These are phyloP conservation scores for Solanum etuberosum DNA, from an alignment of 257 asterid genomes.

Conservation along the genomic window DNA sequence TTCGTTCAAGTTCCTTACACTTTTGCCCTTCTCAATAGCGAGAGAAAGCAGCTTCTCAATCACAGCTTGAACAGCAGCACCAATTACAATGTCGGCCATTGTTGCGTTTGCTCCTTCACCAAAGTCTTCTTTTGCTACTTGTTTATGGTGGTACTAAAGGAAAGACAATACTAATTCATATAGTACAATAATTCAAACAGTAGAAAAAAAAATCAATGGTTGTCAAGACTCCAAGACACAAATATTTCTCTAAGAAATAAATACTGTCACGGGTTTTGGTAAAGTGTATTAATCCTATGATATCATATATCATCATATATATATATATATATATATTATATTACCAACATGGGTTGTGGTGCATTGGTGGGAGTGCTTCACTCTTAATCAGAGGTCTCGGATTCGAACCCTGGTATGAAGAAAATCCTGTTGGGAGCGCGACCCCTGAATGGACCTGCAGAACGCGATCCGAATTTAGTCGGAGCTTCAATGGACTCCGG, in stretches of 20 bases:
- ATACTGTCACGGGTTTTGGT: too few species aligned
- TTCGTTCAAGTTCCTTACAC: not conserved
- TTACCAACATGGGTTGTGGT: too few species aligned
- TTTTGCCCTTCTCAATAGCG: not conserved
- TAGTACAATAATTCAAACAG: not conserved
- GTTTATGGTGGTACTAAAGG: not conserved
- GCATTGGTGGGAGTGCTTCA: too few species aligned
- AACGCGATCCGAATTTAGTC: too few species aligned
- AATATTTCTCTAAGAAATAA: not conserved
- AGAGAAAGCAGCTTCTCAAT: not conserved
- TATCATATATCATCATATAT: too few species aligned
- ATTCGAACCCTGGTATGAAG: too few species aligned
- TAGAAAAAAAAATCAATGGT: not conserved
- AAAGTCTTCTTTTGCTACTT: not conserved
- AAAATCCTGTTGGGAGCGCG: too few species aligned
- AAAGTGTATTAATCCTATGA: too few species aligned
- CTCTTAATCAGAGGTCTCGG: too few species aligned
- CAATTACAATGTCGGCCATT: not conserved
- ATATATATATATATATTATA: too few species aligned
- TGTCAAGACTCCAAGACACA: not conserved
- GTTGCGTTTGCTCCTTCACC: not conserved
- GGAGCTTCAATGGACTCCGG: too few species aligned
- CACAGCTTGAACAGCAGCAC: not conserved
- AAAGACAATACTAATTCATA: not conserved
- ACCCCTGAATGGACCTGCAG: too few species aligned